phyloP scores from a whole-genome alignment of 225 moss, liverwort and hornwort species.

The Takakia lepidozioides region DNA sequence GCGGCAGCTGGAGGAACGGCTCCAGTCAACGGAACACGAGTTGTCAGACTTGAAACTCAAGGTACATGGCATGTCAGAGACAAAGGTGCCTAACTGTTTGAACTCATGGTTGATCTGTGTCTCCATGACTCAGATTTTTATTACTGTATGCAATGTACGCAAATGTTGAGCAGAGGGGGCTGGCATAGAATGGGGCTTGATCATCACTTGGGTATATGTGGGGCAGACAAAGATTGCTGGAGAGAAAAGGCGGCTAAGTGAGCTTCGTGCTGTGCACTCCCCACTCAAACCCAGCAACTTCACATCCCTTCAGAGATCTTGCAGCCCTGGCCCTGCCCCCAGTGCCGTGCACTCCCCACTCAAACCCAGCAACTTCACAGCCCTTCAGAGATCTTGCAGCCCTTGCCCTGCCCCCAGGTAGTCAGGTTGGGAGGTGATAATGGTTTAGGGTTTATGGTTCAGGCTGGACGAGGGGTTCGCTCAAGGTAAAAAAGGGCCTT shows the following conservation, averaged over 20 bases:
- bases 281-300: constrained; percentile 48
- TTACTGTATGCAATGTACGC: not conserved
- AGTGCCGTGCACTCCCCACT: constrained; percentile 59
- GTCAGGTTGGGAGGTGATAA: too few species aligned
- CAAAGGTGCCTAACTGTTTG: too few species aligned
- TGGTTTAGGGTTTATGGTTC: too few species aligned
- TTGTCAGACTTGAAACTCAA: constrained; percentile 52
- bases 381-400: constrained; percentile 31
- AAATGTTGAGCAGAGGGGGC: not conserved
- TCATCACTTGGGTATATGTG: too few species aligned
- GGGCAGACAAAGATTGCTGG: constrained; percentile 61
- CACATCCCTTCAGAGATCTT: constrained; percentile 25
- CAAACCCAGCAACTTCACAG: constrained; percentile 42
- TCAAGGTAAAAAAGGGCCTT: too few species aligned
- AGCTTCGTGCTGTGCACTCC: constrained; percentile 60
- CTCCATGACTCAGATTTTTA: not conserved
- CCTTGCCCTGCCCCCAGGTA: too few species aligned
- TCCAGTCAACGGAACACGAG: constrained; percentile 51
- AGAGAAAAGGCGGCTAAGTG: constrained; percentile 66
- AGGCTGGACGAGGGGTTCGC: too few species aligned
- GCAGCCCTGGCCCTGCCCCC: too few species aligned
- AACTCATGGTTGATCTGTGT: not conserved
- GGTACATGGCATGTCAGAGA: constrained; percentile 26
- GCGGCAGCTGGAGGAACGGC: constrained; percentile 52
- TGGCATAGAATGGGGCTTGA: not conserved